Base-by-base conservation (phyloP, 2,329 filamentous ascomycete genomes). In the Cladosporium sp. region DNA sequence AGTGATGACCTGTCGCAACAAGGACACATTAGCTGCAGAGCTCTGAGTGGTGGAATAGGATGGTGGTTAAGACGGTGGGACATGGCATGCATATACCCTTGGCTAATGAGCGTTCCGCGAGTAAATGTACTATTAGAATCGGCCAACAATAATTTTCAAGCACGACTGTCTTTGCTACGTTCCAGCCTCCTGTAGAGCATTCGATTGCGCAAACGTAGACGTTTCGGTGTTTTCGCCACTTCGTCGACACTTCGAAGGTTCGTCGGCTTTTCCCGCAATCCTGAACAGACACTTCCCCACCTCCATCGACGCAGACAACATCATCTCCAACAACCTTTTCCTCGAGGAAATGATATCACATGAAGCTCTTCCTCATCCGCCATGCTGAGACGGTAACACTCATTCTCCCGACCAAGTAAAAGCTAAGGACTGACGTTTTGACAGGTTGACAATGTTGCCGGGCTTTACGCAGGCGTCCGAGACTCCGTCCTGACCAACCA, bases 401-500 rank as follows among this genome's bases (percentile, higher is more conserved):
- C 4, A 2, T 41, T 8, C 13, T 4, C 16, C 11, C 6, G 5
- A 9, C 22, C 1, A 6, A 42, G 5, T 3, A 38, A n/a, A 1
- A 8, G 13, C n/a, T 90, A 95, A 76, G 90, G 85, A 65, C 90
- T 95, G 73, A 92, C 89, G 13, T 11, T 8, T 9, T 9, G 11
- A 22, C 31, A 50, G 48, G 87, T 95, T 59, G 87, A 95, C 72
- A 95, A 95, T 68, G 85, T 93, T 54, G 86, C 85, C 38, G 80
- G 84, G 51, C 71, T 88, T 55, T 91, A 87, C 72, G 90, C 90
- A 61, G 90, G 90, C 55, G 81, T 83, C 48, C 86, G 83, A 67
- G 88, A 95, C 71, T 92, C 89, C 1, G 74, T 82, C 38, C 75
- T 95, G 61, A 95, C 90, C 19, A 84, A 83, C 58, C 88, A 95